Percentiles rank a stretch among this genome's conserved stretches.
Conservation (phyloP, 2,329 filamentous ascomycete species). For the Apiospora saccharicola region DNA sequence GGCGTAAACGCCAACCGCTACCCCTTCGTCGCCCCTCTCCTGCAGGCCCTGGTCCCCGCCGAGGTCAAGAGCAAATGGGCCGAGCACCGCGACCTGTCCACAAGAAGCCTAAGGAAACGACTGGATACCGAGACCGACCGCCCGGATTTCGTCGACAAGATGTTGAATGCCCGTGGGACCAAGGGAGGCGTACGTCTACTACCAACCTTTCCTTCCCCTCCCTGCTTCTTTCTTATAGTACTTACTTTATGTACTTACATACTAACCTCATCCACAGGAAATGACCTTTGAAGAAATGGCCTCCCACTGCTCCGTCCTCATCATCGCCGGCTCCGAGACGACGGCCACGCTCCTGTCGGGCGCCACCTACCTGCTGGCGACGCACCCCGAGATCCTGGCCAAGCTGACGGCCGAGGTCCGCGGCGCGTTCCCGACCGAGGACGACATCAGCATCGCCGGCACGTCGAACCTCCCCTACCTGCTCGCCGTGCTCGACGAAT, state of each 20-base stretch:
- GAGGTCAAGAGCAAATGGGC: background rate
- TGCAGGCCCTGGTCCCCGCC: background rate
- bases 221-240: background rate
- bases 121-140: conserved; percentile 10
- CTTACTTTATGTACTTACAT: background rate
- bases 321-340: conserved; percentile 55
- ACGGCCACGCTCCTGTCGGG: conserved; percentile 51
- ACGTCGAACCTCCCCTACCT: conserved; percentile 45
- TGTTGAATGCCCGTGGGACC: conserved; percentile 39
- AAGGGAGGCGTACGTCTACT: background rate
- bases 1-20: background rate
- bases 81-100: background rate
- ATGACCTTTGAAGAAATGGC: conserved; percentile 35
- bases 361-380: conserved; percentile 45
- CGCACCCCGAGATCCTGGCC: conserved; percentile 33
- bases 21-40: background rate
- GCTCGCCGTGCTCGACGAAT: conserved; percentile 47
- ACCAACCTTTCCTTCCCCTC: too few relatives aligned
- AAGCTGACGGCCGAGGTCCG: conserved; percentile 46
- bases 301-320: conserved; percentile 39
- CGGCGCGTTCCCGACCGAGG: conserved; percentile 38
- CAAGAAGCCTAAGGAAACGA: background rate
- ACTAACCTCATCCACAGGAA: conserved; percentile 3
- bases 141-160: conserved; percentile 3
- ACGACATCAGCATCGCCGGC: conserved; percentile 43